phyloP scores from a whole-genome alignment of 345 rosid genomes.

The Cardamine occulta region DNA sequence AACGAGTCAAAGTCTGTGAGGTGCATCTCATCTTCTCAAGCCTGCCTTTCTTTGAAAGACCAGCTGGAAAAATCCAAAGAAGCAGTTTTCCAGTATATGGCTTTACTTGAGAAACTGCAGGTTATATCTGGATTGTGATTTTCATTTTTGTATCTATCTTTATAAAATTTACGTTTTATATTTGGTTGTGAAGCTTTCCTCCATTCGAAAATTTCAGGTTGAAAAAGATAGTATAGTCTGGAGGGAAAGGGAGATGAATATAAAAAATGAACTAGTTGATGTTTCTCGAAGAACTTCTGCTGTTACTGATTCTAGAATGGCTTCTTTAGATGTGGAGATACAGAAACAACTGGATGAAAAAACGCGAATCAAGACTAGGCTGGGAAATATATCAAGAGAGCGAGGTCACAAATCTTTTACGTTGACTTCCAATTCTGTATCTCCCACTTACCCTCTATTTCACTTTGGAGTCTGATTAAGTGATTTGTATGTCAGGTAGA shows the following conservation, averaged over 20 bases:
- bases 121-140: conserved; percentile 75
- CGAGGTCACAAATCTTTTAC: conserved; percentile 55
- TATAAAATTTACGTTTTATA: conserved; percentile 8
- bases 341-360: conserved; percentile 67
- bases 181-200: conserved; percentile 41
- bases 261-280: conserved; percentile 76
- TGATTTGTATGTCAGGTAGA: conserved; percentile 66
- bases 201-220: conserved; percentile 55
- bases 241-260: conserved; percentile 80
- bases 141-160: conserved; percentile 44
- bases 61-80: conserved; percentile 79
- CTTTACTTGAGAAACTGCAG: conserved; percentile 89
- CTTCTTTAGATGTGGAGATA: conserved; percentile 65
- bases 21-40: conserved; percentile 69
- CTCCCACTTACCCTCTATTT: conserved; percentile 15
- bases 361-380: conserved; percentile 57
- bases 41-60: conserved; percentile 60
- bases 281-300: conserved; percentile 72
- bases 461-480: conserved; percentile 42
- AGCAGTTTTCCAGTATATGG: conserved; percentile 67
- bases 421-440: conserved; percentile 29
- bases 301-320: conserved; percentile 67
- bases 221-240: conserved; percentile 85
- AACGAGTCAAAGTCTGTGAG: conserved; percentile 68
- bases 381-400: conserved; percentile 76